These are phyloP conservation scores for Hymenoscyphus repandus DNA, from an alignment of 2,329 filamentous ascomycete genomes.

Conservation along the genomic window DNA sequence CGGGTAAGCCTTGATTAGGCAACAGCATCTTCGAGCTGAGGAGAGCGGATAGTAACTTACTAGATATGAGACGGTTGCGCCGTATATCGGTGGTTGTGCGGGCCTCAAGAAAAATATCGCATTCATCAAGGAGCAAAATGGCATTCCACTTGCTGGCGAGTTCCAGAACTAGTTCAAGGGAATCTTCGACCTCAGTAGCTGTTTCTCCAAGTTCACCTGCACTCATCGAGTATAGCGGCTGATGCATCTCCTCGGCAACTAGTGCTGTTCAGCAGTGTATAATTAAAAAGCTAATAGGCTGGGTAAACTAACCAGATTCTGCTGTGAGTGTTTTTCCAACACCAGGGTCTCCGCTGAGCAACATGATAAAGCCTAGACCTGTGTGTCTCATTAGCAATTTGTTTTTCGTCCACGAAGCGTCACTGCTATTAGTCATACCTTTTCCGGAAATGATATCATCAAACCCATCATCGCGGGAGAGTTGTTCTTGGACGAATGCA, in stretches of 20 bases:
- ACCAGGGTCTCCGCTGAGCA: slow-evolving; percentile 16
- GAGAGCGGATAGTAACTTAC: slow-evolving; percentile 4
- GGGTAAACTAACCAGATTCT: slow-evolving; percentile 26
- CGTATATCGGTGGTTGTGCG: slow-evolving; percentile 30
- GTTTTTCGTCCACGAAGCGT: neutral
- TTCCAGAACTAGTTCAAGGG: slow-evolving; percentile 63
- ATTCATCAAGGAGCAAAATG: slow-evolving; percentile 67
- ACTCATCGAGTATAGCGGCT: slow-evolving; percentile 31
- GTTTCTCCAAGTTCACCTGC: slow-evolving; percentile 12
- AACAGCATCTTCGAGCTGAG: too few species aligned
- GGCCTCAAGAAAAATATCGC: slow-evolving; percentile 48
- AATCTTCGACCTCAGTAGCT: slow-evolving; percentile 36
- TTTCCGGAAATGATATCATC: slow-evolving; percentile 28
- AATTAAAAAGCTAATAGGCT: slow-evolving; percentile 40
- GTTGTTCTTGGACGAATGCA: slow-evolving; percentile 42
- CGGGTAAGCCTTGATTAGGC: too few species aligned
- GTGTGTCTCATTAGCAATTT: neutral
- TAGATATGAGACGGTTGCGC: slow-evolving; percentile 35
- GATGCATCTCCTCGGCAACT: slow-evolving; percentile 29
- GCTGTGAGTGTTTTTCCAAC: slow-evolving; percentile 30
- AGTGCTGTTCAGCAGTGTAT: too few species aligned
- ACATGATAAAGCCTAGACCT: slow-evolving; percentile 19
- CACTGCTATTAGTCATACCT: slow-evolving; percentile 2
- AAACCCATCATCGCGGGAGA: slow-evolving; percentile 15
- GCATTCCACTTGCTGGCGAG: slow-evolving; percentile 69